Evolutionary conservation across 305 asterid genomes (phyloP).

Genomic region (Fraxinus dipetala): DNA sequence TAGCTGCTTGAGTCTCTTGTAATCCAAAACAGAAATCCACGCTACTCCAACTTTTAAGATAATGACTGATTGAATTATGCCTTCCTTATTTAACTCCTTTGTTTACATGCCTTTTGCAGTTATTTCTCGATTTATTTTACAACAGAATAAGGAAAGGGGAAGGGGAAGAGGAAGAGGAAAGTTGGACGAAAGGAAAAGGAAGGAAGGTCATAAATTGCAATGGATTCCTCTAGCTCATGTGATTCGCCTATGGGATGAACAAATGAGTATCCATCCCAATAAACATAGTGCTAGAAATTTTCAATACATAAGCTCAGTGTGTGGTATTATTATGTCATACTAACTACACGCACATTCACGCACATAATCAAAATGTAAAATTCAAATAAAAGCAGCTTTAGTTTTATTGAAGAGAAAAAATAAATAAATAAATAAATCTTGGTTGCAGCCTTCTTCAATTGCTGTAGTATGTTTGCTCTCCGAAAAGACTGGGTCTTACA

Average conservation of each 20-base stretch:
- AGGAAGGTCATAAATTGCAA: neutral
- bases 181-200: neutral
- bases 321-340: neutral
- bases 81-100: neutral
- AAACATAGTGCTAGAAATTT: neutral
- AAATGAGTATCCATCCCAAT: neutral
- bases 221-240: neutral
- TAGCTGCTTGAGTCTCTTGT: neutral
- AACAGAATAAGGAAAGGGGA: neutral
- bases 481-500: neutral
- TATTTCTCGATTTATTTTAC: neutral
- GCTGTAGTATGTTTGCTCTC: neutral
- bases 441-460: neutral
- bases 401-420: neutral
- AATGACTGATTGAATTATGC: neutral
- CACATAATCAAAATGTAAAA: neutral
- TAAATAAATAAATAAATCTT: neutral
- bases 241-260: neutral
- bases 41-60: neutral
- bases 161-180: neutral
- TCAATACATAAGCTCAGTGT: neutral
- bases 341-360: neutral
- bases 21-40: neutral
- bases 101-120: neutral
- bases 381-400: neutral